Evolutionary conservation across 148 eudicot genomes (phyloP).

Genomic region (Chenopodium formosanum): DNA sequence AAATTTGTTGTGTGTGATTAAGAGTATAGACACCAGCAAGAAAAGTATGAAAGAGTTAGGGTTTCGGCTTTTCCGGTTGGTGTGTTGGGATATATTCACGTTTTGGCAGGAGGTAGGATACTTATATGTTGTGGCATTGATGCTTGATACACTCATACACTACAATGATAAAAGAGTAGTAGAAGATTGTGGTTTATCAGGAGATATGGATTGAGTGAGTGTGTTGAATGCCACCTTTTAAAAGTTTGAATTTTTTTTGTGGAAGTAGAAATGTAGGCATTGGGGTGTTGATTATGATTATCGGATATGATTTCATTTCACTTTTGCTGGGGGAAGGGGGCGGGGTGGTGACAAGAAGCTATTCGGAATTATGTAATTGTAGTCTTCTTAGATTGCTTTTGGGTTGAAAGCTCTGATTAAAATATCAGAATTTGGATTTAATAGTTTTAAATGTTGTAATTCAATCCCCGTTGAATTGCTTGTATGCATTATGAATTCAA

Average conservation of each 20-base stretch:
- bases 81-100: not conserved
- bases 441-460: not conserved
- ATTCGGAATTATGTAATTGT: not conserved
- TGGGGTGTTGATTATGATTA: not conserved
- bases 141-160: not conserved
- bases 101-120: not conserved
- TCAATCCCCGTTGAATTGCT: not conserved
- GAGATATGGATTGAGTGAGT: not conserved
- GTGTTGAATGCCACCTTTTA: not conserved
- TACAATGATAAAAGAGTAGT: slow-evolving; percentile 1
- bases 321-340: not conserved
- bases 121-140: not conserved
- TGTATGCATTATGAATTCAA: not conserved
- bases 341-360: not conserved
- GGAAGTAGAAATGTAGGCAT: not conserved
- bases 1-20: not conserved
- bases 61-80: not conserved
- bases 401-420: not conserved
- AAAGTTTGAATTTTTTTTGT: not conserved
- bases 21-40: not conserved
- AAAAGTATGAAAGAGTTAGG: not conserved
- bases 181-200: not conserved
- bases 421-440: not conserved
- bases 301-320: not conserved
- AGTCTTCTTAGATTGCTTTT: not conserved